Conservation (phyloP, 2,329 filamentous ascomycete species). For the Claviceps sp. region DNA sequence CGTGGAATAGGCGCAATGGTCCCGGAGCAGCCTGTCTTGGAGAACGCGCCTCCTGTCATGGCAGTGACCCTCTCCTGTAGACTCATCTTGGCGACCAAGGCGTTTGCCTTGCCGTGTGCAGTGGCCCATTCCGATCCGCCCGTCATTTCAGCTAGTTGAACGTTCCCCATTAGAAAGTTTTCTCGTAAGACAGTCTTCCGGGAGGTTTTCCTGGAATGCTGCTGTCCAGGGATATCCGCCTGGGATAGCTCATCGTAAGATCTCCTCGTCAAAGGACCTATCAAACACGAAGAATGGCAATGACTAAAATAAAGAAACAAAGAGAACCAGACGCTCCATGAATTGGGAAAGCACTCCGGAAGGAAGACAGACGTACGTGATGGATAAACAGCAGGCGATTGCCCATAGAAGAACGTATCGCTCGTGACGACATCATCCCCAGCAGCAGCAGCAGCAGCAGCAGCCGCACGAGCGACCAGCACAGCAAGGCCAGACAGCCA, state of each 20-base stretch:
- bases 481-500: constrained; percentile 3
- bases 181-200: too few relatives aligned
- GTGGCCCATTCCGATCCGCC: constrained; percentile 49
- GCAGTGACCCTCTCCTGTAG: constrained; percentile 64
- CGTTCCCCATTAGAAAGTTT: too few relatives aligned
- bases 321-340: too few relatives aligned
- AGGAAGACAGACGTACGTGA: constrained; percentile 28
- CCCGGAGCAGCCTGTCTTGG: constrained; percentile 33
- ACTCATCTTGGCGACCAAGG: constrained; percentile 59
- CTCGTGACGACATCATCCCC: constrained; percentile 19
- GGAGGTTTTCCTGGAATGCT: too few relatives aligned
- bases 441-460: constrained; percentile 3
- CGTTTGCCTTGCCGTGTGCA: constrained; percentile 52
- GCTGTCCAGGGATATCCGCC: too few relatives aligned
- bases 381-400: constrained; percentile 36
- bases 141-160: constrained; percentile 30
- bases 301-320: too few relatives aligned
- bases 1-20: constrained; percentile 25
- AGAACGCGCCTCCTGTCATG: constrained; percentile 59
- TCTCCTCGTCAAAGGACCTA: neutral
- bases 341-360: too few relatives aligned
- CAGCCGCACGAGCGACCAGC: constrained; percentile 2
- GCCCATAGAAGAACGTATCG: constrained; percentile 34
- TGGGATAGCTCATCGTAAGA: neutral
- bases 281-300: too few relatives aligned